Conservation (phyloP, 140 eudicot species). For the Cichorium intybus region DNA sequence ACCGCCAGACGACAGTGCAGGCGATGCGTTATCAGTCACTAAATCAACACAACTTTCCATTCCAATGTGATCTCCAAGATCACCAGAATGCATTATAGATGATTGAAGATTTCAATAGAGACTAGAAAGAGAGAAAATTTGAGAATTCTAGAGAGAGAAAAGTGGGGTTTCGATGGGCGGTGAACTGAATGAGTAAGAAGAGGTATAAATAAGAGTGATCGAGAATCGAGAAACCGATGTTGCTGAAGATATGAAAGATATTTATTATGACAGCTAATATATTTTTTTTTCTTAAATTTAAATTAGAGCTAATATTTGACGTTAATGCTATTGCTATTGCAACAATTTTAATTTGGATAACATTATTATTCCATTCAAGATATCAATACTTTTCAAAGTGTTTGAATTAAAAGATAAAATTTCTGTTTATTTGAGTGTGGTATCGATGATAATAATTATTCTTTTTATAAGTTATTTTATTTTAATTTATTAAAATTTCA, state of each 20-base stretch:
- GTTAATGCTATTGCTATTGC: too few relatives aligned
- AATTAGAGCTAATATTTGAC: too few relatives aligned
- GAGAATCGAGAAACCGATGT: slow-evolving; percentile 11
- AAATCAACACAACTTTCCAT: slow-evolving; percentile 29
- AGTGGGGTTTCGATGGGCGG: not conserved
- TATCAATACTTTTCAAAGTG: too few relatives aligned
- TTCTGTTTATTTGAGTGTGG: too few relatives aligned
- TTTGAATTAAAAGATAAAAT: too few relatives aligned
- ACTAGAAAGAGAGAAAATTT: not conserved
- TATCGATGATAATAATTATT: too few relatives aligned
- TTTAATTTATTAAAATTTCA: too few relatives aligned
- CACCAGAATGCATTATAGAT: slow-evolving; percentile 12
- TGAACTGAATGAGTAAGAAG: slow-evolving; percentile 14
- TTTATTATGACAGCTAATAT: slow-evolving; percentile 18
- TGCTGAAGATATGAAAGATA: slow-evolving; percentile 7
- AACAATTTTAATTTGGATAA: too few relatives aligned
- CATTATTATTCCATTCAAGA: too few relatives aligned
- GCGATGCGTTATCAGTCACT: not conserved
- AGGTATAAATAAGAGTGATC: slow-evolving; percentile 15
- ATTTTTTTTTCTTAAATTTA: not conserved
- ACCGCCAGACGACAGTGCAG: not conserved
- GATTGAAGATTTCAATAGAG: not conserved
- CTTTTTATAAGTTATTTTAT: too few relatives aligned
- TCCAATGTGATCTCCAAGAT: slow-evolving; percentile 32
- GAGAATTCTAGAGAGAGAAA: not conserved